phyloP scores from a whole-genome alignment of 768 basidiomycete genomes.

The Mycena belliarum region DNA sequence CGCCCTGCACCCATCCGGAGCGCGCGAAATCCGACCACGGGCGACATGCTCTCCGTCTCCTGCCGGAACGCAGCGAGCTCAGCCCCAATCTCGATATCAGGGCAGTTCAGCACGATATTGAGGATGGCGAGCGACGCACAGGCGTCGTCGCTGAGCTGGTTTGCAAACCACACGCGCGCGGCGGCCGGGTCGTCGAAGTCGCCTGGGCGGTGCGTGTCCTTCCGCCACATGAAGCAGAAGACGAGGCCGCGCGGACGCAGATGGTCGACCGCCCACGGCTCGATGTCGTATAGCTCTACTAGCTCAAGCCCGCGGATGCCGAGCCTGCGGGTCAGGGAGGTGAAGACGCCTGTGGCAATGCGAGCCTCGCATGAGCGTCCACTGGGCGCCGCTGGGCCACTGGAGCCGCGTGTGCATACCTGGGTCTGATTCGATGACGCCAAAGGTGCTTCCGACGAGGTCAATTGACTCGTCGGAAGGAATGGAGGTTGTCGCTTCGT shows the following conservation, averaged over 20 bases:
- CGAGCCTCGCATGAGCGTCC: constrained; percentile 21
- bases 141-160: constrained; percentile 66
- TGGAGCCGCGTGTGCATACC: constrained; percentile 27
- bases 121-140: constrained; percentile 65
- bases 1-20: neutral
- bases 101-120: constrained; percentile 61
- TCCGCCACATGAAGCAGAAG: constrained; percentile 62
- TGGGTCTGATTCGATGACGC: constrained; percentile 61
- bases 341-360: constrained; percentile 51
- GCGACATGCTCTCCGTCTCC: constrained; percentile 58
- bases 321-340: constrained; percentile 52
- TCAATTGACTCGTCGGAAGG: constrained; percentile 30
- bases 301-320: constrained; percentile 55
- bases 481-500: neutral
- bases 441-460: constrained; percentile 63
- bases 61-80: constrained; percentile 44
- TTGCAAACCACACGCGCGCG: constrained; percentile 65
- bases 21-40: constrained; percentile 44
- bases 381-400: neutral
- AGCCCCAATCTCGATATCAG: constrained; percentile 48
- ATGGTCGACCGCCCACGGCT: constrained; percentile 63
- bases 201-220: constrained; percentile 45
- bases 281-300: constrained; percentile 62
- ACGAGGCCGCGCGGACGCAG: constrained; percentile 60
- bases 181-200: constrained; percentile 57